Evolutionary conservation across 1,139 yeast species (phyloP), one percentile per base, ranked within the genome.

Genomic region (Suhomyces bokatorum): DNA sequence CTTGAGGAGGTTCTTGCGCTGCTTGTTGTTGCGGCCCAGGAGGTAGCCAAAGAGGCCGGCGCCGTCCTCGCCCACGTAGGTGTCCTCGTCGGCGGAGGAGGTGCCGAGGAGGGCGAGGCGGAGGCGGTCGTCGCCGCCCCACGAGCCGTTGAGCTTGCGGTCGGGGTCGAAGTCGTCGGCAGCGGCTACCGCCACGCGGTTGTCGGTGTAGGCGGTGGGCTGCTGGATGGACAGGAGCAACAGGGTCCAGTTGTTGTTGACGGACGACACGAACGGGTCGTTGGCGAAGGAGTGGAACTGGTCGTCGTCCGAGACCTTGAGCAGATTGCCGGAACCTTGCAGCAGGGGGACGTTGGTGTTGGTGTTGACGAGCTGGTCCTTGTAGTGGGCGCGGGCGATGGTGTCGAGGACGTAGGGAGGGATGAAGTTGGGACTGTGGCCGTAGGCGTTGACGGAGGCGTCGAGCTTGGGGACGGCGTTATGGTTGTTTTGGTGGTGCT

Each of bases 41-140:
- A 48, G 22, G 35, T 44, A 40, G 22, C 45, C 33, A 28, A 46
- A 46, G 24, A 50, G 11, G n/a, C 54, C 54, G 9, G 44, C 40
- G 9, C 37, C 35, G 10, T 50, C 56, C 20, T 59, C 62, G 14
- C 56, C 59, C 22, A 55, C 59, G 35, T 54, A 59, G 11, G 65
- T 57, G 40, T 59, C 62, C 32, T 64, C 66, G 31, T 70, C 77
- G 20, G 56, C 48, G 15, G 64, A 57, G 0, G 64, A 58, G 17
- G 60, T 52, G 9, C 80, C 77, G 48, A 81, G 71, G 49, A 83
- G 75, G 14, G 83, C 80, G 34, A 67, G 70, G 45, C 77, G 74
- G 48, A 86, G 69, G 49, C 90, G 63, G 46, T 78, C 80, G 49
- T 78, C 88, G 26, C 93, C 95, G 31, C 84, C 84, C 93, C 93